These are phyloP conservation scores for Linum lewisii DNA, from an alignment of 345 rosid genomes.

Conservation along the genomic window DNA sequence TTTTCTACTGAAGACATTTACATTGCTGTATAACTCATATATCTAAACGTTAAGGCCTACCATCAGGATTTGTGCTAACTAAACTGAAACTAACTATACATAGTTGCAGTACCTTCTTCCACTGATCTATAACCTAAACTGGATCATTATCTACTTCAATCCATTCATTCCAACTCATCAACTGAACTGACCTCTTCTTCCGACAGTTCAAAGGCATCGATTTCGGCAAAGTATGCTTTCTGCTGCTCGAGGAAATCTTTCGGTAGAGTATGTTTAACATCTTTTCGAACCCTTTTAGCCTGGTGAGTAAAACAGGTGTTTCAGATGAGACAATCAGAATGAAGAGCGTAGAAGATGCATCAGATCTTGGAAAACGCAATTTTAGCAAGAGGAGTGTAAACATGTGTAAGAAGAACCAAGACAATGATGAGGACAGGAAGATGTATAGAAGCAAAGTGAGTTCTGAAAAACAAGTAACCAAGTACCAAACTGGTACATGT, in stretches of 20 bases:
- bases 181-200: constrained; percentile 53
- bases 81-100: too few relatives aligned
- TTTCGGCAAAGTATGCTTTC: constrained; percentile 62
- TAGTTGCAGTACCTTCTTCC: too few relatives aligned
- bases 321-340: background rate
- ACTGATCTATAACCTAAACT: too few relatives aligned
- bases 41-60: too few relatives aligned
- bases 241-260: constrained; percentile 49
- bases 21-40: too few relatives aligned
- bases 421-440: background rate
- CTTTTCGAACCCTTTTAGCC: constrained; percentile 14
- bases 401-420: constrained; percentile 1
- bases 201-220: constrained; percentile 61
- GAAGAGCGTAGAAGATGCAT: background rate
- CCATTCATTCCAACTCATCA: constrained; percentile 35
- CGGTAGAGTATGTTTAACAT: constrained; percentile 14
- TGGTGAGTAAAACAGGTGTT: constrained; percentile 3
- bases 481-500: background rate
- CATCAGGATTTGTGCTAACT: too few relatives aligned
- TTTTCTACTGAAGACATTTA: too few relatives aligned
- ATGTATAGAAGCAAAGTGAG: background rate
- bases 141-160: background rate
- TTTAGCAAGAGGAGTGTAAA: background rate
- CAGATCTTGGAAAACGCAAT: too few relatives aligned
- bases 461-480: background rate